Percentiles rank a stretch among this genome's conserved stretches.
Conservation (phyloP, 345 rosid genomes). For the Sisymbrium irio region DNA sequence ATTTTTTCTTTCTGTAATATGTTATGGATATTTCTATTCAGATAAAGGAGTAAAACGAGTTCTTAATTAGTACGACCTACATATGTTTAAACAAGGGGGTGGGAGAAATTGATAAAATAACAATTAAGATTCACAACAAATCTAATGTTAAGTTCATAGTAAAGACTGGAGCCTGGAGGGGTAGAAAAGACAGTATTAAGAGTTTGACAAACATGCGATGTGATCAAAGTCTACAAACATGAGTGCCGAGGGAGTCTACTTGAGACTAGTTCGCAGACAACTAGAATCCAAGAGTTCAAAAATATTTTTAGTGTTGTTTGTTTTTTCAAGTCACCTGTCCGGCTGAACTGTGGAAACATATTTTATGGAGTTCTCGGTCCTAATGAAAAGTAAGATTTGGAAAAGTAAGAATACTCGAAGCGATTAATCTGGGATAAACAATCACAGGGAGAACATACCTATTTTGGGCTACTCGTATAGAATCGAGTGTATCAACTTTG, state of each 20-base stretch:
- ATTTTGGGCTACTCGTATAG: neutral
- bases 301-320: neutral
- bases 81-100: neutral
- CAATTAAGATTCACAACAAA: neutral
- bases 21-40: neutral
- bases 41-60: neutral
- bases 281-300: conserved; percentile 16
- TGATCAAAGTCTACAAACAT: conserved; percentile 11
- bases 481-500: neutral
- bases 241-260: neutral
- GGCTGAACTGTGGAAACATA: neutral
- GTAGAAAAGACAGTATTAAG: neutral
- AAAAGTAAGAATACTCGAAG: neutral
- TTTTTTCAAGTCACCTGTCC: neutral
- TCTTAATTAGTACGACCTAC: neutral
- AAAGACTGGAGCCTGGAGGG: neutral
- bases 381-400: neutral
- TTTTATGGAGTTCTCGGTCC: neutral
- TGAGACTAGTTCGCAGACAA: conserved; percentile 21
- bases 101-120: neutral
- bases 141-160: neutral
- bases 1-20: neutral
- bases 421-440: neutral
- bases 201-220: conserved; percentile 1
- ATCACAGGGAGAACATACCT: neutral